Percentiles rank a stretch among this genome's conserved stretches.
Conservation (phyloP, 345 rosid genomes). For the Brassica napus region DNA sequence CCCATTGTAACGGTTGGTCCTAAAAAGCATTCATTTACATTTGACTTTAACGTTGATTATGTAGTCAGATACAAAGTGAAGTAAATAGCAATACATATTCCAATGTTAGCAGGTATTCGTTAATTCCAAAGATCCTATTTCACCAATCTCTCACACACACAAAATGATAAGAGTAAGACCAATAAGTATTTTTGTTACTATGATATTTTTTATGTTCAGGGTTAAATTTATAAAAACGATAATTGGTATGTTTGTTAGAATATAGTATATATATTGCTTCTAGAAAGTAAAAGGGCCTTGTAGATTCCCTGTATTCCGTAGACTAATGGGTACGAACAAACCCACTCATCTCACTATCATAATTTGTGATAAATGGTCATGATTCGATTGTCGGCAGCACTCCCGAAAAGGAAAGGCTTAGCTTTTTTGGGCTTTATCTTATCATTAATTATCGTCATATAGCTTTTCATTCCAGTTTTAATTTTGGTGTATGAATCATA, state of each 20-base stretch:
- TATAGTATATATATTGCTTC: neutral
- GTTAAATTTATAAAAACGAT: neutral
- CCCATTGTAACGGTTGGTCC: constrained; percentile 35
- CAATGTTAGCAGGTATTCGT: constrained; percentile 27
- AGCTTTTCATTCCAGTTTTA: constrained; percentile 23
- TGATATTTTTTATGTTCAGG: neutral
- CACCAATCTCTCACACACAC: neutral
- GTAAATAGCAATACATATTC: constrained; percentile 28
- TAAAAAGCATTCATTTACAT: constrained; percentile 23
- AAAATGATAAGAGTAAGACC: neutral
- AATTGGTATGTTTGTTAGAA: neutral
- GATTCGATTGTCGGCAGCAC: constrained; percentile 40
- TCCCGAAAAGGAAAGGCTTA: constrained; percentile 24
- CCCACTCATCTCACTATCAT: constrained; percentile 33
- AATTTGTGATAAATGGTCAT: constrained; percentile 35
- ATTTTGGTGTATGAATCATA: constrained; percentile 1
- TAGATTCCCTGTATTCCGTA: constrained; percentile 32
- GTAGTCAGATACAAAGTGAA: neutral
- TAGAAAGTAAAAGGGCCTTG: neutral
- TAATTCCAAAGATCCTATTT: constrained; percentile 25
- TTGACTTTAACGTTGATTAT: constrained; percentile 13
- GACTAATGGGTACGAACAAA: constrained; percentile 39
- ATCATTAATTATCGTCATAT: constrained; percentile 23
- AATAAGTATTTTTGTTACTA: neutral
- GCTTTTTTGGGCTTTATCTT: constrained; percentile 26